Evolutionary conservation across 352 stramenopile genomes (phyloP).

Genomic region (Pythium angustatum): DNA sequence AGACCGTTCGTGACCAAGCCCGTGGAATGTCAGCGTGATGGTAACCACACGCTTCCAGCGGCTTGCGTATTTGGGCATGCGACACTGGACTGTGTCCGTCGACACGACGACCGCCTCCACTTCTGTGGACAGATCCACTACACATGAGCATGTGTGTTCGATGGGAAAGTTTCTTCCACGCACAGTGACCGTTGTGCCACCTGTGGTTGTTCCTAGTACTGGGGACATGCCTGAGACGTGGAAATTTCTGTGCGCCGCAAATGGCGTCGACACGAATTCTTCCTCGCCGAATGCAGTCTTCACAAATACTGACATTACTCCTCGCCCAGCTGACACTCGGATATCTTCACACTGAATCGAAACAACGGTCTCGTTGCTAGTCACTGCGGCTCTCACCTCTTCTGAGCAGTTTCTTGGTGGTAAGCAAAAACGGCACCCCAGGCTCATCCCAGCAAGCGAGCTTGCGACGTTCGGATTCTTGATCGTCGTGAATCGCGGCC

Average conservation of each 20-base stretch:
- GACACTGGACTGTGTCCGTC: neutral
- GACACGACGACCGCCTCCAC: neutral
- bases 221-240: conserved; percentile 3
- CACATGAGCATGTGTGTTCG: conserved; percentile 1
- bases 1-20: neutral
- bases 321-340: neutral
- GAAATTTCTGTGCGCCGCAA: neutral
- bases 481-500: neutral
- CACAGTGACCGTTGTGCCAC: conserved; percentile 2
- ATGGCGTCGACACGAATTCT: neutral
- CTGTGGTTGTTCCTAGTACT: conserved; percentile 2
- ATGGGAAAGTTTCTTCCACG: conserved; percentile 8
- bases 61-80: conserved; percentile 13
- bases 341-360: neutral
- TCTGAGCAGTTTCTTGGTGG: neutral
- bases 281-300: neutral
- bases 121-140: neutral
- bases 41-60: neutral
- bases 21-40: conserved; percentile 2
- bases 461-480: neutral
- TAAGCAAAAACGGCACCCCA: conserved; percentile 13
- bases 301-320: neutral
- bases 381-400: neutral
- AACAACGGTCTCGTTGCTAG: neutral
- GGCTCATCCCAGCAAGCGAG: neutral